These are phyloP conservation scores for Rhododendron ovatum DNA, from an alignment of 148 eudicot species.

Conservation along the genomic window DNA sequence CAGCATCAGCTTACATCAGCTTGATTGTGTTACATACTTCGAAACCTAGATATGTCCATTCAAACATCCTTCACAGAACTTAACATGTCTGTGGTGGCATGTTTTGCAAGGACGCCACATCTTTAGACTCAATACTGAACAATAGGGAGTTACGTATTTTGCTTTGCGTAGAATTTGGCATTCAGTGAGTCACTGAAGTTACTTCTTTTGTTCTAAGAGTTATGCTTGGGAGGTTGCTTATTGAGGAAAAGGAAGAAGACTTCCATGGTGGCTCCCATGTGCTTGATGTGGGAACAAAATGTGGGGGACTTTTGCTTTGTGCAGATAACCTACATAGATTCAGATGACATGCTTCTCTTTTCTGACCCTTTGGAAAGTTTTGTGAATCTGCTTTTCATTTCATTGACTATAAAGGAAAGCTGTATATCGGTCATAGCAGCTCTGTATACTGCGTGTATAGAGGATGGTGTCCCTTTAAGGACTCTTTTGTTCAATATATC, in stretches of 20 bases:
- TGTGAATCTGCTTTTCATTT: neutral
- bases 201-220: neutral
- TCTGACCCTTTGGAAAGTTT: neutral
- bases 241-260: neutral
- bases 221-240: neutral
- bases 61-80: neutral
- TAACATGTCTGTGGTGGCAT: neutral
- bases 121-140: neutral
- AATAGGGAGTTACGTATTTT: neutral
- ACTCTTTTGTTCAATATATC: neutral
- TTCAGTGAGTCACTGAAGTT: neutral
- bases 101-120: neutral
- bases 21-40: neutral
- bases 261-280: neutral
- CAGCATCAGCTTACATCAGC: neutral
- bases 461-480: neutral
- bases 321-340: neutral
- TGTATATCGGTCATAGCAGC: neutral
- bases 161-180: neutral
- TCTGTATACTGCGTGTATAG: neutral
- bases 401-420: neutral
- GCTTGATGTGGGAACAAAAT: neutral
- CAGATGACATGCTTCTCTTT: neutral
- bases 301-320: neutral
- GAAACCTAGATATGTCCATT: neutral